Percentiles rank a stretch among this genome's conserved stretches.
phyloP scores from a whole-genome alignment of 176 grass and related monocot species.

The Guadua angustifolia region DNA sequence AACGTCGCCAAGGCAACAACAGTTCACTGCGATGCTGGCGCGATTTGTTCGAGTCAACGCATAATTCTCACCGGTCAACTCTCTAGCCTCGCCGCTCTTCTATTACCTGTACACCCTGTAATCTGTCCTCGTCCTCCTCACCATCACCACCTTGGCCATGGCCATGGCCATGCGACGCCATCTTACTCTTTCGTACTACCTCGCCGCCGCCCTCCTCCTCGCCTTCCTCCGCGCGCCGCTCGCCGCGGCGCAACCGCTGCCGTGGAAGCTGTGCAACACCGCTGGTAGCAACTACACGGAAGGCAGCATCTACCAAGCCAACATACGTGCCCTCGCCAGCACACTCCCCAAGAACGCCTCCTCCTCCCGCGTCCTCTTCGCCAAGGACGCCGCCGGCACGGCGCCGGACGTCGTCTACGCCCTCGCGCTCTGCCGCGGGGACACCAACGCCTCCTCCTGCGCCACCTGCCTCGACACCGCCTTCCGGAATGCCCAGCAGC shows the following conservation, averaged over 20 bases:
- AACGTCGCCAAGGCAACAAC: no score
- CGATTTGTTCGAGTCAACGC: no score
- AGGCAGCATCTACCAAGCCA: constrained; percentile 45
- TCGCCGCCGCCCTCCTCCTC: neutral
- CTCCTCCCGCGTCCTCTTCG: constrained; percentile 22
- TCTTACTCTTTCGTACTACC: neutral
- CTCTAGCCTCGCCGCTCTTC: no score
- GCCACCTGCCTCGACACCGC: neutral
- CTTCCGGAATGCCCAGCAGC: constrained; percentile 37
- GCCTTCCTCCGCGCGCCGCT: neutral
- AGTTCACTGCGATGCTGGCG: no score
- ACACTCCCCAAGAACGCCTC: constrained; percentile 17
- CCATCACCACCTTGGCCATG: neutral
- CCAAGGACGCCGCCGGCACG: constrained; percentile 18
- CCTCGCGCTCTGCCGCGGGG: constrained; percentile 34
- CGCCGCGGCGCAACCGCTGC: constrained; percentile 19
- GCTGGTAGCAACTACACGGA: constrained; percentile 24
- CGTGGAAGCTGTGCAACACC: constrained; percentile 36
- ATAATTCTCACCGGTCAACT: no score
- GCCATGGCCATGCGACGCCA: neutral
- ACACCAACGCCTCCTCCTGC: neutral
- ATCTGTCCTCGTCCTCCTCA: no score
- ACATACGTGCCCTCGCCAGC: constrained; percentile 35
- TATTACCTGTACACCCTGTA: neutral
- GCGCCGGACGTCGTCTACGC: constrained; percentile 31